Conservation (phyloP, 1,284 basidiomycete species). For the Malassezia globosa region DNA sequence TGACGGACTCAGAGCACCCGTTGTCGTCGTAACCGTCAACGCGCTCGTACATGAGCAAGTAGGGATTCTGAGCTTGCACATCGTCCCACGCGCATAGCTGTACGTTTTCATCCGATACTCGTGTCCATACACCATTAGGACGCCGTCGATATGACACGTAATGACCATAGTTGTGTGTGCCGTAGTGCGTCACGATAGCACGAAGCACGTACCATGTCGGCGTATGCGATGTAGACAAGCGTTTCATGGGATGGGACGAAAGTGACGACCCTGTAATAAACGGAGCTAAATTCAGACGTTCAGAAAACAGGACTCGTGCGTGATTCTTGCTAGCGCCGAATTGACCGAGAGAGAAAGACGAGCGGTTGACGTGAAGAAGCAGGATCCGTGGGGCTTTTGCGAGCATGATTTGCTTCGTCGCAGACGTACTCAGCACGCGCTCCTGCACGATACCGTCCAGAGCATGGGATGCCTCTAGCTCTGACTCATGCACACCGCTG, state of each 20-base stretch:
- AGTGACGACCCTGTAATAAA: slow-evolving; percentile 29
- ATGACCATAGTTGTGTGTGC: slow-evolving; percentile 41
- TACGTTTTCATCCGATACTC: slow-evolving; percentile 40
- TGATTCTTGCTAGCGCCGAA: slow-evolving; percentile 39
- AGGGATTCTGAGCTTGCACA: slow-evolving; percentile 39
- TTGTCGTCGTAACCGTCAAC: not conserved
- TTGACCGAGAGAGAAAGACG: slow-evolving; percentile 24
- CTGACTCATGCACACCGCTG: slow-evolving; percentile 30
- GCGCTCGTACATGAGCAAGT: slow-evolving; percentile 41
- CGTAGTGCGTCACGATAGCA: slow-evolving; percentile 41
- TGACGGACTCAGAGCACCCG: not conserved
- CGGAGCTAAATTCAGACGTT: slow-evolving; percentile 30
- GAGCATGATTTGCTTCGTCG: slow-evolving; percentile 44
- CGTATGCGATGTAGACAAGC: not conserved
- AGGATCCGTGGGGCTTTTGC: slow-evolving; percentile 33
- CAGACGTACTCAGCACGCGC: slow-evolving; percentile 18
- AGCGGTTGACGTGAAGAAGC: slow-evolving; percentile 39
- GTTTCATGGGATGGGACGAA: slow-evolving; percentile 11
- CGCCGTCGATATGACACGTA: slow-evolving; percentile 37
- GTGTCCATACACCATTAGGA: slow-evolving; percentile 25
- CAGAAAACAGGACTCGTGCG: slow-evolving; percentile 30
- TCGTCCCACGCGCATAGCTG: slow-evolving; percentile 22
- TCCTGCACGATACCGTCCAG: slow-evolving; percentile 11
- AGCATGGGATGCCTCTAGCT: slow-evolving; percentile 14
- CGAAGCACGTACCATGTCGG: slow-evolving; percentile 22